Base-by-base conservation (phyloP, 2,329 filamentous ascomycete genomes). In the Neofusicoccum kwambonambiense region DNA sequence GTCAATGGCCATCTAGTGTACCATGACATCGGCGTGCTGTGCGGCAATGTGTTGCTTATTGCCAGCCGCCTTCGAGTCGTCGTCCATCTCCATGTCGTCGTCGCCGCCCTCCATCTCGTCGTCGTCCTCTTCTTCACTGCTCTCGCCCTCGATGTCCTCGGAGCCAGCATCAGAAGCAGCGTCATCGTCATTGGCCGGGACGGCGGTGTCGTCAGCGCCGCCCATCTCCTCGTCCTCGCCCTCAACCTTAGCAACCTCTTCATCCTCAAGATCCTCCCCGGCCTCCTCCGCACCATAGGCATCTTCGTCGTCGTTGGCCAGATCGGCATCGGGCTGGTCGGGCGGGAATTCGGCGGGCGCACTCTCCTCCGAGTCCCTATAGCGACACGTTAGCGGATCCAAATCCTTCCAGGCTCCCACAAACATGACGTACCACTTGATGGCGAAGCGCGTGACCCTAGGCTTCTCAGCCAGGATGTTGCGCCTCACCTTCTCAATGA, bases 391-490 rank as follows among this genome's bases (percentile, higher is more conserved):
- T 9, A 60, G 56, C 56, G 35, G 8, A 17, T 13, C 34, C 47
- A 49, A 27, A 45, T n/a, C 13, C 17, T 42, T 44, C 64, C 42
- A 47, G 42, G 42, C 41, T 15, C 19, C 41, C 44, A n/a, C 15
- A 19, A 19, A n/a, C 13, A 35, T 34, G 50, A 80, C 86, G 65
- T 85, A 97, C 95, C 95, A 99, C 82, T 99, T 99, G 81, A 99
- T 99, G 50, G 93, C 93, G 75, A 99, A 99, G 69, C 95, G 89
- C 35, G 95, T 99, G 60, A 99, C 95, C 79, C 95, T 88, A 12
- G 95, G 95, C 86, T 99, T 99, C 81, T 98, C 94, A 3, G 93
- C 93, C 42, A 99, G 86, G 58, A 99, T 91, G 75, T 96, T 97
- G 71, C 96, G 90, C 70, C 88, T 87, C 68, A 99, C 92, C 74